Conservation (phyloP, 2,329 filamentous ascomycete species). For the Pseudopithomyces chartarum region DNA sequence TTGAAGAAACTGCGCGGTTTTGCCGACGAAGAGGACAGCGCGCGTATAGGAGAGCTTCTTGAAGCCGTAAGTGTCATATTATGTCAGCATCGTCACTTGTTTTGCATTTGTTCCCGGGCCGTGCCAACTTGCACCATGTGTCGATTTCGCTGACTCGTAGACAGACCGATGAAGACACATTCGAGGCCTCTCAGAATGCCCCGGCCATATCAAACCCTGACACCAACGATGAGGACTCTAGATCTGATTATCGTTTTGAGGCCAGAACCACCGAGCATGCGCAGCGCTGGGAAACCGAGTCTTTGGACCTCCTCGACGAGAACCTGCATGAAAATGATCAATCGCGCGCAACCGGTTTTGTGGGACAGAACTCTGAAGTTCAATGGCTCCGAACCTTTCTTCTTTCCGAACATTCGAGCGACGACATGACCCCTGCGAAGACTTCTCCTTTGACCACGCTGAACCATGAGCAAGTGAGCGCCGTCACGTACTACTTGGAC, state of each 20-base stretch:
- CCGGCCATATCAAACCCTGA: conserved; percentile 20
- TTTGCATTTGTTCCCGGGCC: neutral
- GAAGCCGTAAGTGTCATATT: conserved; percentile 20
- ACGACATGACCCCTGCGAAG: conserved; percentile 12
- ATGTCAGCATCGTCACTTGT: neutral
- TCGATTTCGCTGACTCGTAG: conserved; percentile 9
- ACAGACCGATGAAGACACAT: conserved; percentile 35
- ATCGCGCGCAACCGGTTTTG: conserved; percentile 37
- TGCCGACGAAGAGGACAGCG: conserved; percentile 25
- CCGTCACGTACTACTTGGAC: conserved; percentile 42
- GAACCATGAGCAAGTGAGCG: conserved; percentile 34
- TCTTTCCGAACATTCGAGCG: conserved; percentile 22
- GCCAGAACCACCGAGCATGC: conserved; percentile 10
- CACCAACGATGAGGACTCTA: conserved; percentile 23
- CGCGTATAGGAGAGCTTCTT: conserved; percentile 28
- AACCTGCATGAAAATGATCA: conserved; percentile 30
- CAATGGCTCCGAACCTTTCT: conserved; percentile 38
- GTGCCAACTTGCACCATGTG: neutral
- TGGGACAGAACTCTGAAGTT: conserved; percentile 40
- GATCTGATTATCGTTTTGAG: conserved; percentile 10
- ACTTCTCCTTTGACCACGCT: conserved; percentile 6
- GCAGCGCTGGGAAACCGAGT: conserved; percentile 23
- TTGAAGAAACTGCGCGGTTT: conserved; percentile 22
- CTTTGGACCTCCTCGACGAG: conserved; percentile 33
- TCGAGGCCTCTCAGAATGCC: conserved; percentile 20